These are phyloP conservation scores for Entelexis sorbosivorans DNA, from an alignment of 1,139 yeast genomes.

Conservation along the genomic window DNA sequence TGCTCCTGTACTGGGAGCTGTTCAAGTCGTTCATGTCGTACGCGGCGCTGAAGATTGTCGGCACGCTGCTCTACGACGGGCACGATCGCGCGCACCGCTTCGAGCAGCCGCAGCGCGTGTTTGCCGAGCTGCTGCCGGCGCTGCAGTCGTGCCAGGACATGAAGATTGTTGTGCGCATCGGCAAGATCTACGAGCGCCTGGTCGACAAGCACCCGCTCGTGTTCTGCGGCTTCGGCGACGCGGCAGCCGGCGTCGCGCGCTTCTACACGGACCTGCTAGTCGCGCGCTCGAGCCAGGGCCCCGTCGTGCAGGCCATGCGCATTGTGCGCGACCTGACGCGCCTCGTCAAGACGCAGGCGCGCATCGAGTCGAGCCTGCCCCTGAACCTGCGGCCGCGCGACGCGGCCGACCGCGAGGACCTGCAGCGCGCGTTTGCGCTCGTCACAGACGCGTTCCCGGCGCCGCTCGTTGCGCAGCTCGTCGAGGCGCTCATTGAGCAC, in stretches of 20 bases:
- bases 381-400: conserved; percentile 48
- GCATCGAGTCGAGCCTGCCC: conserved; percentile 15
- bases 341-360: conserved; percentile 47
- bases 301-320: conserved; percentile 11
- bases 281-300: neutral
- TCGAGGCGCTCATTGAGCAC: conserved; percentile 52
- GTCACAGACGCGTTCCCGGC: conserved; percentile 41
- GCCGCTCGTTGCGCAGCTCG: conserved; percentile 34
- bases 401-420: conserved; percentile 47
- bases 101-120: conserved; percentile 48
- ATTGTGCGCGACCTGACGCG: conserved; percentile 56
- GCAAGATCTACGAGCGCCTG: conserved; percentile 57
- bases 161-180: conserved; percentile 60
- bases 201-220: conserved; percentile 54
- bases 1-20: conserved; percentile 12
- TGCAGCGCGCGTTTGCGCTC: conserved; percentile 44
- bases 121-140: conserved; percentile 48
- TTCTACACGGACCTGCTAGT: conserved; percentile 42
- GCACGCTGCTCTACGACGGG: conserved; percentile 70
- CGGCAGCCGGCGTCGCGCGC: conserved; percentile 36
- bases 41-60: conserved; percentile 57
- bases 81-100: conserved; percentile 56
- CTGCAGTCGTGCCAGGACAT: conserved; percentile 43
- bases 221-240: conserved; percentile 37
- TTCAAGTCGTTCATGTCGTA: conserved; percentile 32